Percentiles rank a stretch among this genome's conserved stretches.
Conservation (phyloP, 2,329 filamentous ascomycete genomes). For the Amesomyces nigricolor region DNA sequence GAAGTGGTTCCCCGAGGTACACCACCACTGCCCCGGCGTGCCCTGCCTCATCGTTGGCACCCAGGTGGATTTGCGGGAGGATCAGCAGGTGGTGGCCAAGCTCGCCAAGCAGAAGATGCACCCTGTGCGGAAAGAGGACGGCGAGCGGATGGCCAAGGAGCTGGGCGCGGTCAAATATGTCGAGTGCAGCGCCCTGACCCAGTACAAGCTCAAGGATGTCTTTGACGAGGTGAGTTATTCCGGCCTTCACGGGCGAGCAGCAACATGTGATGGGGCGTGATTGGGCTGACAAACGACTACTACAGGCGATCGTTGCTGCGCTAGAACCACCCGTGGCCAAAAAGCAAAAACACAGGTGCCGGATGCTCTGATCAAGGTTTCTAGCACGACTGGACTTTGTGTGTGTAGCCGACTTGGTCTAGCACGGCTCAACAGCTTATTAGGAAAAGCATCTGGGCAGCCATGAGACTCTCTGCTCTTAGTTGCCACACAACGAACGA, state of each 20-base stretch:
- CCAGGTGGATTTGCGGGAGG: conserved; percentile 92
- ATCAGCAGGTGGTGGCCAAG: conserved; percentile 82
- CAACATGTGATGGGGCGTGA: background rate
- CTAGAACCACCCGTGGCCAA: conserved; percentile 77
- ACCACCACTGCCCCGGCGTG: conserved; percentile 96
- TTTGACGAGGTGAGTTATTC: conserved; percentile 80
- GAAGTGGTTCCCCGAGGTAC: conserved; percentile 98
- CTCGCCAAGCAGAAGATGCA: conserved; percentile 93
- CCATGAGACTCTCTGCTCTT: background rate
- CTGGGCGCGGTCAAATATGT: conserved; percentile 98
- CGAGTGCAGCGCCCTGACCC: conserved; percentile 94
- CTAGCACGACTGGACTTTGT: conserved; percentile 25
- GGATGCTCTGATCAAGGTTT: conserved; percentile 52
- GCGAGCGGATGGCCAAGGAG: conserved; percentile 94
- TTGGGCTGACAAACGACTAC: conserved; percentile 22
- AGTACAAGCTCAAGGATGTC: conserved; percentile 98
- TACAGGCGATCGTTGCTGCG: conserved; percentile 87
- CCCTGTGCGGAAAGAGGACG: conserved; percentile 86
- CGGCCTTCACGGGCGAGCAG: background rate
- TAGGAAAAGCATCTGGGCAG: conserved; percentile 15
- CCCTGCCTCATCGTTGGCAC: conserved; percentile 97
- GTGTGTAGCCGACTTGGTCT: conserved; percentile 3
- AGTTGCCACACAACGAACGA: conserved; percentile 1
- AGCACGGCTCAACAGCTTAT: background rate
- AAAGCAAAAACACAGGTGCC: conserved; percentile 64